Base-by-base conservation (phyloP, 345 rosid species). In the Theobroma cacao region DNA sequence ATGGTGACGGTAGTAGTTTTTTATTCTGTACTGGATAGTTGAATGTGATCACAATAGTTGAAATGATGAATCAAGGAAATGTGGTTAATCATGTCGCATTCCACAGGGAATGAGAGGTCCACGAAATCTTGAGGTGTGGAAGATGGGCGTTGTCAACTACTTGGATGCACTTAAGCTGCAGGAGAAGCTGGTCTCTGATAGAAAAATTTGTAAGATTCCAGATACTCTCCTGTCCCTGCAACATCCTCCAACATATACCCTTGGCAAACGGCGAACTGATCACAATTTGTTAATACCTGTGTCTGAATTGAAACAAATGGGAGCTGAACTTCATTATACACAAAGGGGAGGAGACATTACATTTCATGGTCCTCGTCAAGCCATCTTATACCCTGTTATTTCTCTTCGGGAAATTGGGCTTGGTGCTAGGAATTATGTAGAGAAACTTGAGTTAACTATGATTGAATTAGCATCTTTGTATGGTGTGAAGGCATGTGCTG, bases 301-400 rank as follows among this genome's bases (percentile, higher is more conserved):
- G 80, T 74, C 91, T 76, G 97, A 94, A 77, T 91, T 96, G 62
- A 80, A 78, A 47, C 84, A 80, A 58, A 69, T 92, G 40, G 98
- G 97, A 83, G 97, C 97, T 71, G 89, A 91, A 73, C 98, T 94
- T 81, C 91, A 94, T 74, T 90, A 94, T 77, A 95, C 99, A 5
- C 93, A 89, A 80, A 88, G 97, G 88, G 97, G 99, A 78, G 99
- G 97, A 60, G 95, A 94, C 52, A 88, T 95, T 72, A 92, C 99
- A 30, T 94, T 86, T 84, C 98, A 92, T 69, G 98, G 98, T 72
- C 99, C 97, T 14, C 89, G 53, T 84, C 99, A 92, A 81, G 93
- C 98, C 52, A 75, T 93, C 69, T 75, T 93, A 59, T 95, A 93
- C 56, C 99, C 97, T 33, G 88, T 95, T 47, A 59, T 95, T 67